Base-by-base conservation (phyloP, 2,329 filamentous ascomycete species). In the Apiospora rasikravindrae region DNA sequence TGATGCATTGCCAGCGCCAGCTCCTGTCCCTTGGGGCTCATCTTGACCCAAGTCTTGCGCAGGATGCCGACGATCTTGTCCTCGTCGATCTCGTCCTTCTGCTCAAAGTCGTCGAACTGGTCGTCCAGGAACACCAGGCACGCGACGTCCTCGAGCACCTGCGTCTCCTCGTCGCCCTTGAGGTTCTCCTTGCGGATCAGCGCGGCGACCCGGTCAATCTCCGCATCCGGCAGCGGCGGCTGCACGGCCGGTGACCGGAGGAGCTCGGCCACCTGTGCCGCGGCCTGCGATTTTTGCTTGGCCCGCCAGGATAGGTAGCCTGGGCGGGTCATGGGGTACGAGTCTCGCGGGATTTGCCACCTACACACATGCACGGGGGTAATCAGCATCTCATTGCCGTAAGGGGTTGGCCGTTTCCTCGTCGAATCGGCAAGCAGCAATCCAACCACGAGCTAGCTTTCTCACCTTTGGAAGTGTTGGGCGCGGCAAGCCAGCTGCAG, bases 41-140 rank as follows among this genome's bases (percentile, higher is more conserved):
- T 94, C 85, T 94, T 94, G 67, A 78, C 90, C 92, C 92, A 94
- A 19, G 92, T 94, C 87, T 94, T 94, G 76, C 84, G 84, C 80
- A 94, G 79, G 75, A 94, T 94, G 24, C 83, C 84, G 26, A 96
- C 80, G 73, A 94, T 90, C 86, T 96, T 97, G 69, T 90, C 91
- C 83, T 96, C 93, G 78, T 94, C 92, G 22, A 87, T 80, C 70
- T 91, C 87, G 40, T 89, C 87, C 79, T 88, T 86, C 76, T 81
- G 86, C 85, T 94, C 92, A 82, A 96, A 97, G 69, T 88, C 89
- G 77, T 95, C 94, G 74, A 97, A 93, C 79, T 96, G 93, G 80
- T 96, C 94, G 80, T 96, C 94, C 75, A 97, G 83, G 80, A 97
- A 97, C 40, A 97, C 94, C 71, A 97, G 83, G 79, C 94, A 97